Conservation (phyloP, 495 filamentous ascomycete genomes). For the Cercophora samala region DNA sequence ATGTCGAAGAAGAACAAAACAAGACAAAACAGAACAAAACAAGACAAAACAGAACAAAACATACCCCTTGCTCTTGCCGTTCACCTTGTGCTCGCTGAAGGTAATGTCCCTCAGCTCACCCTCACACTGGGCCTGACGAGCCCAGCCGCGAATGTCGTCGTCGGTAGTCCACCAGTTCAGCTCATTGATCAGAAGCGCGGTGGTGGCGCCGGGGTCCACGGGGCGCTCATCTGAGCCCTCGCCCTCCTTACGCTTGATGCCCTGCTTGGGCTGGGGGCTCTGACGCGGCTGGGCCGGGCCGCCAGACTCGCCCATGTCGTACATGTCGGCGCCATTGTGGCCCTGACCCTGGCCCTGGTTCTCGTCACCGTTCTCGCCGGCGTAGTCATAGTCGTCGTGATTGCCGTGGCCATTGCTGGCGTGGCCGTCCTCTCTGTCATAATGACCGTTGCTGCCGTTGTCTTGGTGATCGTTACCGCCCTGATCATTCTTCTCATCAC, state of each 20-base stretch:
- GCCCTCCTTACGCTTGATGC: conserved; percentile 71
- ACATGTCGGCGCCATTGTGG: conserved; percentile 42
- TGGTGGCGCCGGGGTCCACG: conserved; percentile 76
- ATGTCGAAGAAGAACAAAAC: too few relatives aligned
- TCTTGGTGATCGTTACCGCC: conserved; percentile 55
- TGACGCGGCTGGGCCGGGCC: conserved; percentile 33
- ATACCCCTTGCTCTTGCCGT: conserved; percentile 97
- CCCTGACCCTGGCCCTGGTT: conserved; percentile 11
- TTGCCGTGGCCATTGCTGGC: conserved; percentile 28
- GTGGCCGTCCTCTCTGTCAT: conserved; percentile 62
- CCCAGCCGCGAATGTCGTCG: conserved; percentile 90
- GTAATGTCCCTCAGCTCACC: conserved; percentile 87
- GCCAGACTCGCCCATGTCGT: conserved; percentile 14
- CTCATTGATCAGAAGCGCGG: conserved; percentile 79
- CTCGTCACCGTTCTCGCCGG: conserved; percentile 35
- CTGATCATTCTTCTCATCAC: conserved; percentile 61
- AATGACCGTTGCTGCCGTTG: conserved; percentile 90
- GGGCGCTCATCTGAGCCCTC: conserved; percentile 70
- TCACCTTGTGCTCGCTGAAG: conserved; percentile 97
- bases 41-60: conserved; percentile 22
- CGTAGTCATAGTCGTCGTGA: conserved; percentile 38
- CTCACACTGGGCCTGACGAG: conserved; percentile 69
- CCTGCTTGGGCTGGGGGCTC: conserved; percentile 50
- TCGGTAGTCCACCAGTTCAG: conserved; percentile 96
- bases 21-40: not conserved